These are phyloP conservation scores for Capsicum pubescens DNA, from an alignment of 257 asterid genomes.

Conservation along the genomic window DNA sequence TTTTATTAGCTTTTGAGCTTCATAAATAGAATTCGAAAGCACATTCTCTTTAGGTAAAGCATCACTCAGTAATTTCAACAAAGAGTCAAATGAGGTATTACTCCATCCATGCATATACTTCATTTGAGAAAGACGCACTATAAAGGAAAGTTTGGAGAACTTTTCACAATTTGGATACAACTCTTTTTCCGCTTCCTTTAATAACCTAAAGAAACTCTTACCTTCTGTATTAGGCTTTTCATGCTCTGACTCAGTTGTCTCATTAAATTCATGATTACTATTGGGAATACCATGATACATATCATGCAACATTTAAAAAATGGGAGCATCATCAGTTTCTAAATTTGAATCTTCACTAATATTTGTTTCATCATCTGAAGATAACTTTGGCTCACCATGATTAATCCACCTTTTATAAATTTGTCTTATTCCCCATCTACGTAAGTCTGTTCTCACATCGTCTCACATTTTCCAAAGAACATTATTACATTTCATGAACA, in stretches of 20 bases:
- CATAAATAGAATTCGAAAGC: no score
- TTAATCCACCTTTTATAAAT: not conserved
- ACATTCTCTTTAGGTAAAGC: not conserved
- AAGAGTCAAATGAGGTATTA: conserved; percentile 20
- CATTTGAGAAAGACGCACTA: not conserved
- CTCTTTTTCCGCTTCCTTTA: not conserved
- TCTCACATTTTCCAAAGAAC: not conserved
- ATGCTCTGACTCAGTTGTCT: not conserved
- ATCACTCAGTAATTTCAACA: conserved; percentile 22
- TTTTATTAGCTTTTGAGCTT: no score
- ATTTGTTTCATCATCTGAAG: not conserved
- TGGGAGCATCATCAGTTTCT: not conserved
- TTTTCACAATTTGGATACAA: not conserved
- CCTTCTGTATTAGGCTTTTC: not conserved
- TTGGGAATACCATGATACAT: not conserved
- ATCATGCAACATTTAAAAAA: not conserved
- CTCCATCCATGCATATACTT: conserved; percentile 13
- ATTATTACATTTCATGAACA: not conserved
- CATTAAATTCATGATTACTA: not conserved
- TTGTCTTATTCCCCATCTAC: not conserved
- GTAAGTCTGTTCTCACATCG: not conserved
- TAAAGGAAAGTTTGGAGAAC: not conserved
- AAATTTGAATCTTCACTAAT: not conserved
- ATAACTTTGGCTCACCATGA: not conserved
- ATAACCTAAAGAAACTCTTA: not conserved